Evolutionary conservation across 257 asterid genomes (phyloP).

Genomic region (Cruciata laevipes): DNA sequence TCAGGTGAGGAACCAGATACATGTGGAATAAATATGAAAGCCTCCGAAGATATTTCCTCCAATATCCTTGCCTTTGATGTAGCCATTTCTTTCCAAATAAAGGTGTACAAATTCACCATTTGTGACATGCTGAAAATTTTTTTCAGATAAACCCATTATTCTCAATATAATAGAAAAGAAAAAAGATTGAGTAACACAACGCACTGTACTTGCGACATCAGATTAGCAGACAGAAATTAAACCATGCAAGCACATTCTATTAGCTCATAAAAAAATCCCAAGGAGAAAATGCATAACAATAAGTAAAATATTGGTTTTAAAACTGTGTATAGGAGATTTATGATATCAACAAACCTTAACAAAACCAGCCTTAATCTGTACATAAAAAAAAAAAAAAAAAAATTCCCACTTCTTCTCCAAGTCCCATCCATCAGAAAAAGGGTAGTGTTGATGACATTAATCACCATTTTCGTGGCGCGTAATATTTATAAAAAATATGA

Average conservation of each 20-base stretch:
- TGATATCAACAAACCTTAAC: neutral
- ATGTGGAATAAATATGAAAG: slow-evolving; percentile 77
- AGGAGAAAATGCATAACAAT: neutral
- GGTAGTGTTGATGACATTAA: neutral
- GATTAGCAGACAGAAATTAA: too few relatives aligned
- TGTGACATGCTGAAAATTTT: slow-evolving; percentile 72
- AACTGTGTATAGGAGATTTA: too few relatives aligned
- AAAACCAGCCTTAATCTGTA: neutral
- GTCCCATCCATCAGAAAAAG: neutral
- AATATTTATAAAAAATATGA: neutral
- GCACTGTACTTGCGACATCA: neutral
- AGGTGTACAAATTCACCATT: slow-evolving; percentile 73
- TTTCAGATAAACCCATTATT: slow-evolving; percentile 7
- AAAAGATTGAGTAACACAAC: neutral
- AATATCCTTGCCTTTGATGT: slow-evolving; percentile 42
- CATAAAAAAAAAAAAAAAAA: neutral
- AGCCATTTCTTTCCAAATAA: slow-evolving; percentile 66
- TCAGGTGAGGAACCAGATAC: slow-evolving; percentile 37
- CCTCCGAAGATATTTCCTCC: slow-evolving; percentile 56
- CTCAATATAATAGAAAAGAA: neutral
- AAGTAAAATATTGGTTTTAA: neutral
- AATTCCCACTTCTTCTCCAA: neutral
- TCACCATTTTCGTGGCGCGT: neutral
- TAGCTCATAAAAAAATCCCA: neutral
- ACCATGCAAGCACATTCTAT: neutral